Base-by-base conservation (phyloP, 768 basidiomycete genomes). In the Lenzites betulinus region DNA sequence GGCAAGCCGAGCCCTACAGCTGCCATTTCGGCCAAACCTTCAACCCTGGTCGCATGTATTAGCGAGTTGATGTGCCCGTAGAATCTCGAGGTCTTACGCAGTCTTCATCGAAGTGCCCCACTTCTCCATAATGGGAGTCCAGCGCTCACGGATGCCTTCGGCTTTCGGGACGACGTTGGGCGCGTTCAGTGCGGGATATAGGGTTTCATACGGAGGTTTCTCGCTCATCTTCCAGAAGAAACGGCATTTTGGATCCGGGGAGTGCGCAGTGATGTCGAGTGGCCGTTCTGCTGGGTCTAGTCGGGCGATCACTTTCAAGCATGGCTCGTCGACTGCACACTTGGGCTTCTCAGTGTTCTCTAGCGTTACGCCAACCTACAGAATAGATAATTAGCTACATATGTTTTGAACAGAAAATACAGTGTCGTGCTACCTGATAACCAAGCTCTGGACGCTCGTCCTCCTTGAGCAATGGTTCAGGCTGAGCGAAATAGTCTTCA, bases 261-360 rank as follows among this genome's bases (percentile, higher is more conserved):
- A 80, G 63, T 92, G 89, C 7, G 80, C 88, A 26, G 80, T 78
- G 58, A 92, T 87, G 72, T 98, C 95, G 51, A 98, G 73, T 7
- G 95, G 95, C 30, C 95, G 76, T 69, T 98, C 92, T 0, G 81
- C 74, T 2, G 87, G 86, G 39, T 90, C 90, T 23, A 98, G 79
- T 2, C 77, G 77, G 51, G 83, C 83, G 64, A 98, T 98, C 59
- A 98, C 80, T 41, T 79, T 78, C 42, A 92, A 80, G 70, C 95
- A 98, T 12, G 90, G 86, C 49, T 90, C 88, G 69, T 94, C 83
- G 11, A 85, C 87, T 4, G 92, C 90, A 71, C 92, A 93, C 71
- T 86, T 91, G 38, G 90, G 89, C 68, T 92, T 93, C 76, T 97
- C 95, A 2, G 94, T 98, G 73, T 95, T 94, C 75, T 95, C 93